Percentiles rank a stretch among this genome's conserved stretches.
phyloP scores from a whole-genome alignment of 2,329 filamentous ascomycete species.

The Fusarium ramigenum region DNA sequence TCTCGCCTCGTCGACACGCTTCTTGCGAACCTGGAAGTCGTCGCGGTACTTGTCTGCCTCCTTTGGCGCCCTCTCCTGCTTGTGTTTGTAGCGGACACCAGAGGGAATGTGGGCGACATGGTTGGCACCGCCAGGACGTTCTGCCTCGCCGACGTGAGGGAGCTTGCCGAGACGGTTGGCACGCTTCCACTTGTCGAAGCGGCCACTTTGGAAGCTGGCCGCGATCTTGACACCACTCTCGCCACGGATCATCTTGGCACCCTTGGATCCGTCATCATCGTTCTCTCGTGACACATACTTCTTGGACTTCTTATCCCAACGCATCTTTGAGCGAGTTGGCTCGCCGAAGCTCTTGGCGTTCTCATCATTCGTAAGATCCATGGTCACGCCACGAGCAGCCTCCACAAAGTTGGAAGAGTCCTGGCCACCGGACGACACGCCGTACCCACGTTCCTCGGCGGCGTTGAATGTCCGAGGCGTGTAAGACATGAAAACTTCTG shows the following conservation, averaged over 20 bases:
- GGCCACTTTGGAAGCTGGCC: conserved; percentile 89
- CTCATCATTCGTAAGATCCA: conserved; percentile 95
- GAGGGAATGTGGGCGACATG: conserved; percentile 42
- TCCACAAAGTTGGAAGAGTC: conserved; percentile 79
- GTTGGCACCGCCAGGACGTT: conserved; percentile 56
- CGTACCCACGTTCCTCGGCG: conserved; percentile 91
- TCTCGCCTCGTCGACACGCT: conserved; percentile 85
- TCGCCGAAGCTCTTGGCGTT: conserved; percentile 80
- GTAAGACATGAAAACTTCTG: conserved; percentile 97
- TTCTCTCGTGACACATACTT: conserved; percentile 94
- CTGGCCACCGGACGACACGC: conserved; percentile 84
- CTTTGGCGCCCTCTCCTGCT: conserved; percentile 87
- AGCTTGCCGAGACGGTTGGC: conserved; percentile 82
- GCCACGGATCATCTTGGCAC: conserved; percentile 77
- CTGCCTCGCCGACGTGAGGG: conserved; percentile 84
- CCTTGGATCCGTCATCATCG: conserved; percentile 90
- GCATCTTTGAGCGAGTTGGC: conserved; percentile 78
- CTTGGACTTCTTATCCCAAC: conserved; percentile 96
- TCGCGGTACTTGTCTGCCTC: conserved; percentile 91
- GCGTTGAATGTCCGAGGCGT: conserved; percentile 81
- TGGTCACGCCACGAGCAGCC: conserved; percentile 84
- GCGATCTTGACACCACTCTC: conserved; percentile 97
- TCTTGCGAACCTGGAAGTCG: conserved; percentile 91
- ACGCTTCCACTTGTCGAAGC: conserved; percentile 93
- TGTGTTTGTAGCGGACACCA: conserved; percentile 78